Conservation (phyloP, 208 protist genomes). For the Trypanosoma cruzi region DNA sequence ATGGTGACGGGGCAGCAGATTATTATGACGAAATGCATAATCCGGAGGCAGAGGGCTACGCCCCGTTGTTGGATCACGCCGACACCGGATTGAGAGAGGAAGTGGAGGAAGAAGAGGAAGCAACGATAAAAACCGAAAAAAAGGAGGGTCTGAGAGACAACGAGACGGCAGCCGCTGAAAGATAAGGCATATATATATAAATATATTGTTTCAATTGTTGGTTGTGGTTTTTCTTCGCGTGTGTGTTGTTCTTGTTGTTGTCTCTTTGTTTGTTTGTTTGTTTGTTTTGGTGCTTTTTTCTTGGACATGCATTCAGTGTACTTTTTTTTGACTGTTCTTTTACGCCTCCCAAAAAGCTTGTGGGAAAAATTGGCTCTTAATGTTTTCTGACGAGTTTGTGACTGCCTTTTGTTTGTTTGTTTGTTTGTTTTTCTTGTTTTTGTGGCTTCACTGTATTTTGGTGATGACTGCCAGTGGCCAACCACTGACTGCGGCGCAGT, state of each 20-base stretch:
- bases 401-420: constrained; percentile 14
- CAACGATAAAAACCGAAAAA: too few relatives aligned
- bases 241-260: neutral
- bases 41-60: constrained; percentile 3
- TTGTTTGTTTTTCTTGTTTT: constrained; percentile 8
- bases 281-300: too few relatives aligned
- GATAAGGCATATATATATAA: neutral
- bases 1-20: constrained; percentile 3
- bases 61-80: constrained; percentile 1
- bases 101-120: constrained; percentile 8
- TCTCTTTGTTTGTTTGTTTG: neutral
- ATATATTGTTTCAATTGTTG: neutral
- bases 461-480: neutral
- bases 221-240: neutral
- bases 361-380: too few relatives aligned
- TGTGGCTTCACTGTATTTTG: neutral
- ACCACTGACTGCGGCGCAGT: neutral
- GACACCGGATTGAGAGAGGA: neutral
- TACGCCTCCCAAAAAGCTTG: too few relatives aligned
- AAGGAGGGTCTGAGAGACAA: neutral
- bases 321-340: too few relatives aligned
- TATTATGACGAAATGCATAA: neutral
- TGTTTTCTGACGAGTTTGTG: too few relatives aligned
- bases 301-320: neutral
- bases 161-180: neutral